Percentiles rank a stretch among this genome's conserved stretches.
Evolutionary conservation across 768 basidiomycete genomes (phyloP).

Genomic region (Boletus tomentosulus): DNA sequence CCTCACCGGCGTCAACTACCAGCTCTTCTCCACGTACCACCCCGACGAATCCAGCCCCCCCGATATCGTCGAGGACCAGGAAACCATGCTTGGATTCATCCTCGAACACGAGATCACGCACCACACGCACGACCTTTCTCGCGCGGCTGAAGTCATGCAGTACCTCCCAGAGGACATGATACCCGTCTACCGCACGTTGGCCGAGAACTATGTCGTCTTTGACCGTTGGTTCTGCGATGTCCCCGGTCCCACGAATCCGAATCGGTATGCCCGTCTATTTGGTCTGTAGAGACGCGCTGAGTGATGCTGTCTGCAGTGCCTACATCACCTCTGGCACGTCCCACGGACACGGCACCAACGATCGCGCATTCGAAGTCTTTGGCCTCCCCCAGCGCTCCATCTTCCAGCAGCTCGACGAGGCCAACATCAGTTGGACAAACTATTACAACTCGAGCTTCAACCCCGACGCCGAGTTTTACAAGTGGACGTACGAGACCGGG

Average conservation of each 20-base stretch:
- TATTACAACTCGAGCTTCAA: slow-evolving; percentile 28
- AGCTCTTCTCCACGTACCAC: slow-evolving; percentile 21
- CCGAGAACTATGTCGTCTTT: slow-evolving; percentile 23
- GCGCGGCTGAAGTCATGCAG: slow-evolving; percentile 16
- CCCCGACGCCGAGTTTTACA: slow-evolving; percentile 22
- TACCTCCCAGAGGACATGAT: slow-evolving; percentile 23
- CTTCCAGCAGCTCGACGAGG: slow-evolving; percentile 25
- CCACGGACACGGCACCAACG: slow-evolving; percentile 20
- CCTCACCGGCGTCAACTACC: slow-evolving; percentile 20
- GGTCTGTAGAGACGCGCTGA: not conserved
- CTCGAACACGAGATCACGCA: slow-evolving; percentile 17
- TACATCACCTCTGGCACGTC: slow-evolving; percentile 27
- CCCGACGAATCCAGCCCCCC: slow-evolving; percentile 14
- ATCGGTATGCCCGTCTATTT: slow-evolving; percentile 12
- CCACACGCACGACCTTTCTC: slow-evolving; percentile 6
- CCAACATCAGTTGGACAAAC: slow-evolving; percentile 22
- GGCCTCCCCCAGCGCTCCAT: slow-evolving; percentile 26
- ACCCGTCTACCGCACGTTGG: slow-evolving; percentile 22
- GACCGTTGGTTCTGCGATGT: slow-evolving; percentile 25
- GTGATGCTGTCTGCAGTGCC: slow-evolving; percentile 8
- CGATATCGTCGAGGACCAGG: not conserved
- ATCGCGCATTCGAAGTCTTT: slow-evolving; percentile 12
- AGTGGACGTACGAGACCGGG: slow-evolving; percentile 18
- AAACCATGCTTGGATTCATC: slow-evolving; percentile 23
- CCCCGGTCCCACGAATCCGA: slow-evolving; percentile 25